phyloP scores from a whole-genome alignment of 306 rosid species.

The Corylus heterophylla region DNA sequence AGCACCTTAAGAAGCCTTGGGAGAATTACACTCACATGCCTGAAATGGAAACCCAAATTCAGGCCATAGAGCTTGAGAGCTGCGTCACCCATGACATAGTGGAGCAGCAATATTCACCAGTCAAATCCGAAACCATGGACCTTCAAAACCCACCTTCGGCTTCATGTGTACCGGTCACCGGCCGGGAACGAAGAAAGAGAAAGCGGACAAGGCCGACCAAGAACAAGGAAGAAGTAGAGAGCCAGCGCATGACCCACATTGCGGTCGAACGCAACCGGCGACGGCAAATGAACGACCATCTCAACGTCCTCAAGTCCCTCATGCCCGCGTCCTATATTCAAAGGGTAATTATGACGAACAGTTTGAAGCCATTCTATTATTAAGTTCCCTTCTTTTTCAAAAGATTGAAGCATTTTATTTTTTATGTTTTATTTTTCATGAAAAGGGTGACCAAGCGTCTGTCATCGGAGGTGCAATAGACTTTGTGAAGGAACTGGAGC shows the following conservation, averaged over 20 bases:
- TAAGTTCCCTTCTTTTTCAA: too few relatives aligned
- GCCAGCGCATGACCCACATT: constrained; percentile 94
- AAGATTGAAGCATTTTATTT: not conserved
- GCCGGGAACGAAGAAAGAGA: constrained; percentile 66
- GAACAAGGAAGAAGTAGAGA: constrained; percentile 93
- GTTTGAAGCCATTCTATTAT: not conserved
- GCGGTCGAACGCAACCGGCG: constrained; percentile 91
- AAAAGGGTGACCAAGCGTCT: constrained; percentile 96
- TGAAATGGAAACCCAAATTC: constrained; percentile 45
- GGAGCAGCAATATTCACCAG: constrained; percentile 54
- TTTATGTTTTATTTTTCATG: not conserved
- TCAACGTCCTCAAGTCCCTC: constrained; percentile 78
- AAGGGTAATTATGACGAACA: constrained; percentile 45
- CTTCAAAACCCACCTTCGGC: constrained; percentile 36
- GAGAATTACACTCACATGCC: constrained; percentile 28
- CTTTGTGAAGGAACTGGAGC: constrained; percentile 95
- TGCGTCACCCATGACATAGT: constrained; percentile 61
- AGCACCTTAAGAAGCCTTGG: constrained; percentile 60
- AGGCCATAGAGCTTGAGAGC: constrained; percentile 58
- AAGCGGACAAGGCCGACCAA: constrained; percentile 73
- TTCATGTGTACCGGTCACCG: constrained; percentile 28
- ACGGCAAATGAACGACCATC: constrained; percentile 97
- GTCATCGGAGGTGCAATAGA: constrained; percentile 95
- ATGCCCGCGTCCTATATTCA: constrained; percentile 85
- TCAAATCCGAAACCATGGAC: constrained; percentile 63